A percentile compares a stretch with the other conserved stretches of the same genome.
These are phyloP conservation scores for Fusarium brevicatenulatum DNA, from an alignment of 2,329 filamentous ascomycete species.

Conservation along the genomic window DNA sequence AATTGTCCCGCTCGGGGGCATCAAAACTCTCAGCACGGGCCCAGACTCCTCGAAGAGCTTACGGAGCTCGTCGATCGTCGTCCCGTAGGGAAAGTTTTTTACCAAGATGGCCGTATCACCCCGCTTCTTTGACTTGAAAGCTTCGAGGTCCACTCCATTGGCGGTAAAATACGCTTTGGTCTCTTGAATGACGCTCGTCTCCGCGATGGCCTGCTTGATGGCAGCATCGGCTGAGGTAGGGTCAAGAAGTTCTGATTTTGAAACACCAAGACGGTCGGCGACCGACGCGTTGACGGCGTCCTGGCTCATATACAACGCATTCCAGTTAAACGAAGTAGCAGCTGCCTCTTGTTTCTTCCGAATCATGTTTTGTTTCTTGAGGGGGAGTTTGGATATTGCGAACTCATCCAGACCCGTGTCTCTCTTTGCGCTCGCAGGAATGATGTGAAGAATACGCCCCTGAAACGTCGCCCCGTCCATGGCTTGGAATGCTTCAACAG, in stretches of 20 bases:
- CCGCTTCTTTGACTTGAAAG: slow-evolving; percentile 85
- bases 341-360: slow-evolving; percentile 84
- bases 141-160: slow-evolving; percentile 90
- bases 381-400: slow-evolving; percentile 86
- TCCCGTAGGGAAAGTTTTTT: slow-evolving; percentile 93
- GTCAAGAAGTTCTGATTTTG: slow-evolving; percentile 91
- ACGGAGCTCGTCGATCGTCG: slow-evolving; percentile 80
- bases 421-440: slow-evolving; percentile 85
- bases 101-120: slow-evolving; percentile 90
- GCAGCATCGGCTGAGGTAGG: slow-evolving; percentile 95
- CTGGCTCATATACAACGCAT: slow-evolving; percentile 98
- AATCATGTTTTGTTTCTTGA: slow-evolving; percentile 94
- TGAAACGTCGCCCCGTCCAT: slow-evolving; percentile 90
- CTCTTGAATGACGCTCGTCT: slow-evolving; percentile 96
- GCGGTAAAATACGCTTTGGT: slow-evolving; percentile 90
- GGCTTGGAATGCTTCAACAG: slow-evolving; percentile 80
- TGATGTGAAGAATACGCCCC: slow-evolving; percentile 88
- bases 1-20: slow-evolving; percentile 93
- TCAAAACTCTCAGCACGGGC: slow-evolving; percentile 81
- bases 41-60: slow-evolving; percentile 88
- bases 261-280: slow-evolving; percentile 85
- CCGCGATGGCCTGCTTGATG: slow-evolving; percentile 95
- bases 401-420: slow-evolving; percentile 87
- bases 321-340: slow-evolving; percentile 91
- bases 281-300: slow-evolving; percentile 94